These are phyloP conservation scores for Bretziella fagacearum DNA, from an alignment of 2,329 filamentous ascomycete species.

Conservation along the genomic window DNA sequence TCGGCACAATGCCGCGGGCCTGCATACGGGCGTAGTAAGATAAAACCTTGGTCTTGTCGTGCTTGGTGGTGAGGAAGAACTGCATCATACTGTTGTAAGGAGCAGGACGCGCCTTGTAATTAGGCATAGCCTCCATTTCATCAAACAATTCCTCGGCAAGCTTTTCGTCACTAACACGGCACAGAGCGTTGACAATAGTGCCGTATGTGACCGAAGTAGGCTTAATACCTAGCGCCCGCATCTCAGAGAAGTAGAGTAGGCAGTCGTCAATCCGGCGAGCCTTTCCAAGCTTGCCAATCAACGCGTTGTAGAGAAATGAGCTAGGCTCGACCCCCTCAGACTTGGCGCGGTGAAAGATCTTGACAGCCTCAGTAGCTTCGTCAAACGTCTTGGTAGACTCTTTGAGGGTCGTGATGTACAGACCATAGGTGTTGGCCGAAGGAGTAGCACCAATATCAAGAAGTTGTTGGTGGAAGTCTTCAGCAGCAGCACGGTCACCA, in stretches of 20 bases:
- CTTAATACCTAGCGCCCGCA: constrained; percentile 81
- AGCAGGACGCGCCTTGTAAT: constrained; percentile 94
- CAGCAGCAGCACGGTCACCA: constrained; percentile 64
- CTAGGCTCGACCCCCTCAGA: constrained; percentile 87
- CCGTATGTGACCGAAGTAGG: constrained; percentile 96
- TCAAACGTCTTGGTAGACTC: constrained; percentile 96
- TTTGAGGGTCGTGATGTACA: constrained; percentile 98
- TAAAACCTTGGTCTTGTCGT: constrained; percentile 84
- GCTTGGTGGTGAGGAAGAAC: constrained; percentile 95
- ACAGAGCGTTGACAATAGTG: constrained; percentile 93
- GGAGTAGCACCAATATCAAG: constrained; percentile 79
- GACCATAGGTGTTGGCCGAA: constrained; percentile 90
- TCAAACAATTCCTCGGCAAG: constrained; percentile 96
- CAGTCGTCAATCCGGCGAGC: constrained; percentile 96
- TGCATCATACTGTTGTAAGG: constrained; percentile 99
- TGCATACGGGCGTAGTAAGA: constrained; percentile 93
- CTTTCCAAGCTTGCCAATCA: constrained; percentile 97
- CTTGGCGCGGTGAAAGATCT: constrained; percentile 91
- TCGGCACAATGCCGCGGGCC: constrained; percentile 69
- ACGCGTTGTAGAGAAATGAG: constrained; percentile 92
- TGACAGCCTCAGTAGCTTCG: constrained; percentile 88
- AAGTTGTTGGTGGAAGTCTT: constrained; percentile 80
- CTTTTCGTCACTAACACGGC: constrained; percentile 91
- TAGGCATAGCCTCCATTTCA: constrained; percentile 97
- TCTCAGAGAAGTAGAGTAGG: constrained; percentile 94